Percentiles rank a stretch among this genome's conserved stretches.
phyloP scores from a whole-genome alignment of 768 basidiomycete species.

The Leccinellum albellum region DNA sequence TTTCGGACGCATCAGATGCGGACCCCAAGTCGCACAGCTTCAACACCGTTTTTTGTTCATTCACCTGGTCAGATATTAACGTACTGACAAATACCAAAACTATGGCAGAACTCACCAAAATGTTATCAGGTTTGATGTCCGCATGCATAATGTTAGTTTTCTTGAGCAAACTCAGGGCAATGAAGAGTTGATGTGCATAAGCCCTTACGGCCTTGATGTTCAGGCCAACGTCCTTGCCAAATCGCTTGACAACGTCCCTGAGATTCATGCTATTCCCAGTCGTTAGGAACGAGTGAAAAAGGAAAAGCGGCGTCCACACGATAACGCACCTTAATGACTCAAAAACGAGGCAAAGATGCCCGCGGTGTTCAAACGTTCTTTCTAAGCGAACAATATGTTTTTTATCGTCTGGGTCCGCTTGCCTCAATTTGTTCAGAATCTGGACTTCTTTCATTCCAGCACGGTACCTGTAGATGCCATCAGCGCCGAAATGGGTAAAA shows the following conservation, averaged over 20 bases:
- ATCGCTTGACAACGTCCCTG: constrained; percentile 95
- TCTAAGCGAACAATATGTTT: constrained; percentile 94
- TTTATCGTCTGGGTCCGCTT: constrained; percentile 94
- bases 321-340: constrained; percentile 78
- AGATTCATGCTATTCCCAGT: constrained; percentile 79
- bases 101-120: constrained; percentile 59
- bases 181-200: constrained; percentile 96
- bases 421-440: constrained; percentile 81
- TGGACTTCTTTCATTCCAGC: constrained; percentile 90
- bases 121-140: constrained; percentile 98
- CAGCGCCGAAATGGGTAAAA: constrained; percentile 3
- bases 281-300: constrained; percentile 9
- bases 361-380: constrained; percentile 93
- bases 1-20: constrained; percentile 90
- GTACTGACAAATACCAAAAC: constrained; percentile 12
- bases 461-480: constrained; percentile 64
- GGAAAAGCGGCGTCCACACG: constrained; percentile 2
- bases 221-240: constrained; percentile 95
- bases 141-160: constrained; percentile 97
- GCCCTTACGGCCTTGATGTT: constrained; percentile 97
- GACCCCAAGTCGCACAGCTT: constrained; percentile 98
- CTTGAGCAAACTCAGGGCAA: constrained; percentile 76
- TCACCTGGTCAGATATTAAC: constrained; percentile 56
- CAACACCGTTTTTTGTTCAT: constrained; percentile 87
- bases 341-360: constrained; percentile 94